Evolutionary conservation across 306 rosid species (phyloP), one percentile per base, ranked within the genome.

Genomic region (Trifolium repens): DNA sequence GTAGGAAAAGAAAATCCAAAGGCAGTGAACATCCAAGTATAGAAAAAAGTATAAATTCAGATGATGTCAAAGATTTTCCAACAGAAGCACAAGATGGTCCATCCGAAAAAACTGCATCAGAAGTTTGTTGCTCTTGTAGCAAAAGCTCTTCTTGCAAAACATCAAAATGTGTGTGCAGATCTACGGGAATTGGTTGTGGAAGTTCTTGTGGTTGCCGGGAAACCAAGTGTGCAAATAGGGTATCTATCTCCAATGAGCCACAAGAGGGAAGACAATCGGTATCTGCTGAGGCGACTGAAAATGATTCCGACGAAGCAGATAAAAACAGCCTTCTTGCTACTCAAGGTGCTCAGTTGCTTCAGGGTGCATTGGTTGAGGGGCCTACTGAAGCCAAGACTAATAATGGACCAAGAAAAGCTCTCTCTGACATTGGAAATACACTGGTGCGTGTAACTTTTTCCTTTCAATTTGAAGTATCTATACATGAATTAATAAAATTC

Each of bases 391-490:
- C 89, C 19, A 75, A 76, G 71, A 86, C 47, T 52, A 85, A 69
- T 72, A 80, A 72, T 73, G 86, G 65, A 6, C 35, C 84, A 54
- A 88, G 99, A 81, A 94, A 82, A 77, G 78, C 99, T 62, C 91
- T 94, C 9, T 85, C 96, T 15, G 96, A 94, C 79, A 94, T 94
- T 49, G 99, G 99, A 80, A 94, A 94, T 85, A 81, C 87, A 71
- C 46, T 80, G 91, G 93, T 91, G 80, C 35, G 79, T 83, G 39
- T 2, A 30, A 27, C 16, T 12, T 74, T 61, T 22, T 9, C 4
- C 59, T 26, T 30, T 65, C 12, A 34, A 61, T 61, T 43, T 61
- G 49, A 44, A 5, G 9, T 76, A 35, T 49, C 37, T 72, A 30
- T 24, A 39, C 42, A 37, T 37, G 7, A 37, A 44, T 34, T 57